A percentile compares a stretch with the other conserved stretches of the same genome.
phyloP scores from a whole-genome alignment of 139 green algal genomes.

The Volvox reticuliferus region DNA sequence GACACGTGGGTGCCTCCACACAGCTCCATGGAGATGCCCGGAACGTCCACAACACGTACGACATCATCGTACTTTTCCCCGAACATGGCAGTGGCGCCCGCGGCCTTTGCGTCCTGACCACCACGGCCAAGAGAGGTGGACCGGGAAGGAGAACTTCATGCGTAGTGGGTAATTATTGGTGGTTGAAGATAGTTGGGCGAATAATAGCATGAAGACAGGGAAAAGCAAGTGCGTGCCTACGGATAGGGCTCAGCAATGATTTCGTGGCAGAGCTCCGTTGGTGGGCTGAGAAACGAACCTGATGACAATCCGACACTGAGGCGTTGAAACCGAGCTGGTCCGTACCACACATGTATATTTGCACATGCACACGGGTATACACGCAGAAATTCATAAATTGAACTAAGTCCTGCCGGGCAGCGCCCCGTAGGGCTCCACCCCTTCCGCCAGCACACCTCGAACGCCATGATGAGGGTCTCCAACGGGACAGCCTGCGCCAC shows the following conservation, averaged over 20 bases:
- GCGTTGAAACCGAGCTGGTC: too few relatives aligned
- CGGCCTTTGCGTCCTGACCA: conserved; percentile 80
- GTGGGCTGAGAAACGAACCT: too few relatives aligned
- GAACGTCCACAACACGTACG: conserved; percentile 91
- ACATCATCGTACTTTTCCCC: conserved; percentile 95
- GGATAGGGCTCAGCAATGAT: too few relatives aligned
- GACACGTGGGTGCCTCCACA: conserved; percentile 79
- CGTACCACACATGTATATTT: too few relatives aligned
- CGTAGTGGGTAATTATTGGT: too few relatives aligned
- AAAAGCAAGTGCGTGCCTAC: background rate
- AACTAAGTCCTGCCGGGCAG: too few relatives aligned
- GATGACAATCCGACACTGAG: too few relatives aligned
- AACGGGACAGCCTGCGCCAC: conserved; percentile 59
- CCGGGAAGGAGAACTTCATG: background rate
- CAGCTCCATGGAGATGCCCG: conserved; percentile 90
- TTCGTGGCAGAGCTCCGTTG: too few relatives aligned
- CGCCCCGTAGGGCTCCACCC: too few relatives aligned
- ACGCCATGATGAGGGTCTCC: conserved; percentile 72
- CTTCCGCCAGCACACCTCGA: conserved; percentile 56
- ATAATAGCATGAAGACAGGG: background rate
- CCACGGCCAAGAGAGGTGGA: background rate
- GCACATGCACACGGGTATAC: too few relatives aligned
- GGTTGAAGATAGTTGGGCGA: background rate
- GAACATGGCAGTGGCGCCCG: conserved; percentile 93
- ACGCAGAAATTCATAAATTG: too few relatives aligned